Base-by-base conservation (phyloP, 345 rosid genomes). In the Salix udensis region DNA sequence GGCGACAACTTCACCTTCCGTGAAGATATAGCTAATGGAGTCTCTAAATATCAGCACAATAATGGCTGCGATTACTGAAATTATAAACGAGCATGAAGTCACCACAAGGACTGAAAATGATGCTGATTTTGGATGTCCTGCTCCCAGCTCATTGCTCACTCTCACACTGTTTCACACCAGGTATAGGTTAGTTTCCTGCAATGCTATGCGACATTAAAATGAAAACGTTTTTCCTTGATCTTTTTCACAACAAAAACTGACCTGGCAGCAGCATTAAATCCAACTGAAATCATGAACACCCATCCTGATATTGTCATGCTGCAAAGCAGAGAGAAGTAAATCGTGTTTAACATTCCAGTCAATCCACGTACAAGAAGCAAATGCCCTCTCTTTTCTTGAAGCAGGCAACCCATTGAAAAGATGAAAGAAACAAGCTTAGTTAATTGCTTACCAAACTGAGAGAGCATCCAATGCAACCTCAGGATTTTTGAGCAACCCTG, bases 61-160 rank as follows among this genome's bases (percentile, higher is more conserved):
- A 4, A 82, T n/a, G 1, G 88, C 91, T 58, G 85, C 87, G 1
- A 85, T 76, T 24, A 90, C 70, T 1, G 90, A 55, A 16, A 91
- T 78, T 7, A 81, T 36, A 66, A 91, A 85, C 1, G 92, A 89
- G 16, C 82, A 79, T 60, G 37, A 7, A 0, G 86, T 91, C 62
- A 87, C 90, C 0, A 85, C 76, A 0, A 72, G 55, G 0, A 89
- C 89, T 0, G 90, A 80, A 70, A 90, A 88, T n/a, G 87, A 86
- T 0, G 90, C 97, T 1, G 94, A 84, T 62, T 83, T 90, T 4
- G 94, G 92, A 77, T 91, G 86, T 21, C 88, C 92, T 1, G 94
- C 96, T 78, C 96, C 96, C 18, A 91, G 74, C 78, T 88, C 93
- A 72, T 91, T 91, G 84, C 97, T 81, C 9, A 90, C 90, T 40